These are phyloP conservation scores for Penicillium tannophilum DNA, from an alignment of 495 filamentous ascomycete species.

Conservation along the genomic window DNA sequence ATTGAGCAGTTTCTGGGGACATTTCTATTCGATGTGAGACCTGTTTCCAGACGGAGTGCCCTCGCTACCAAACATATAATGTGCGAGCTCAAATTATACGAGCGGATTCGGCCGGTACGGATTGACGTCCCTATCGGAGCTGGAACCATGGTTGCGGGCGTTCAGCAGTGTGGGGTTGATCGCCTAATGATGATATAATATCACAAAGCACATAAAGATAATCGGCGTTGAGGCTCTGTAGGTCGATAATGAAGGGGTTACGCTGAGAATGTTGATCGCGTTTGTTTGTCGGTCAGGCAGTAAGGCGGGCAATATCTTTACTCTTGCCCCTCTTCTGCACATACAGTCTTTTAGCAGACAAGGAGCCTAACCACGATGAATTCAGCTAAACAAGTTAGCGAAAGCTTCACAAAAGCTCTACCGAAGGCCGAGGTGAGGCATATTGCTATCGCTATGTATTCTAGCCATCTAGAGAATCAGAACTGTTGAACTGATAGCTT, in stretches of 20 bases:
- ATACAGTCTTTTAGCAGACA: neutral
- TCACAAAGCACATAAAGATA: too few relatives aligned
- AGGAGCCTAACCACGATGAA: slow-evolving; percentile 19
- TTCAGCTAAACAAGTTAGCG: slow-evolving; percentile 31
- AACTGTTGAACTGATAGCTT: slow-evolving; percentile 1
- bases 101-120: neutral
- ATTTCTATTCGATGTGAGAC: neutral
- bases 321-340: neutral
- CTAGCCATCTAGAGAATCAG: neutral
- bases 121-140: neutral
- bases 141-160: neutral
- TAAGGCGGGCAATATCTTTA: neutral
- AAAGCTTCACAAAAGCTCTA: slow-evolving; percentile 34
- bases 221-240: neutral
- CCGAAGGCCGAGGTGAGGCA: slow-evolving; percentile 45
- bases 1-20: neutral
- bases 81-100: neutral
- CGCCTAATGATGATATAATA: neutral
- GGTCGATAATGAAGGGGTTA: neutral
- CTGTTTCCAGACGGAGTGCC: neutral
- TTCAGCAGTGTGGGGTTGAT: neutral
- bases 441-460: neutral
- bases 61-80: slow-evolving; percentile 1
- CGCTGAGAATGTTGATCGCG: neutral
- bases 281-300: neutral